These are phyloP conservation scores for Dioscorea cayenensis DNA, from an alignment of 116 monocot species.

Conservation along the genomic window DNA sequence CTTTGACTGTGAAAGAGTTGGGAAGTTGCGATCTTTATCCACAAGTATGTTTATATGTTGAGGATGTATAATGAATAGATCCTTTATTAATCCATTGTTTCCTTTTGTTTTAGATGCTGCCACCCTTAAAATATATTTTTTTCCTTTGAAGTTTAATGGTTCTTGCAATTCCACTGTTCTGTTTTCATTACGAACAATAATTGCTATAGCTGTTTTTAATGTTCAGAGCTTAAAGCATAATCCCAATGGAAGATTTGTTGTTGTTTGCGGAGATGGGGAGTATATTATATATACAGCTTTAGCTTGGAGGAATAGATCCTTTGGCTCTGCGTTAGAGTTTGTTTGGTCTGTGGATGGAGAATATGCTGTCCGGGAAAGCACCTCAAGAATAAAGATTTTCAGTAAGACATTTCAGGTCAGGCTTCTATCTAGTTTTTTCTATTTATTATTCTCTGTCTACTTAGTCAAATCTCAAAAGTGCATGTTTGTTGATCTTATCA, in stretches of 20 bases:
- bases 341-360: conserved; percentile 93
- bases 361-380: conserved; percentile 80
- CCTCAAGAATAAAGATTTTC: conserved; percentile 83
- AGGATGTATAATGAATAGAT: not conserved
- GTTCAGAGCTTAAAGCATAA: conserved; percentile 86
- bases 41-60: conserved; percentile 37
- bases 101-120: not conserved
- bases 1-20: conserved; percentile 87
- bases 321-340: conserved; percentile 83
- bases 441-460: not conserved
- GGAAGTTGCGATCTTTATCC: conserved; percentile 96
- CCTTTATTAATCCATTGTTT: not conserved
- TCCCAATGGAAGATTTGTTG: conserved; percentile 91
- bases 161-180: not conserved
- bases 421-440: not conserved
- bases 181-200: not conserved
- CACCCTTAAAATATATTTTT: not conserved
- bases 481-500: not conserved
- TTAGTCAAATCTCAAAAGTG: not conserved
- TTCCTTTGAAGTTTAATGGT: not conserved
- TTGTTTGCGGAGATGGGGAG: conserved; percentile 93
- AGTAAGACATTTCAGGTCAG: conserved; percentile 86
- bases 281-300: conserved; percentile 92
- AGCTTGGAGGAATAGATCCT: conserved; percentile 95
- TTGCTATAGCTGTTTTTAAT: not conserved